These are phyloP conservation scores for Fusarium floridanum DNA, from an alignment of 2,329 filamentous ascomycete species.

Conservation along the genomic window DNA sequence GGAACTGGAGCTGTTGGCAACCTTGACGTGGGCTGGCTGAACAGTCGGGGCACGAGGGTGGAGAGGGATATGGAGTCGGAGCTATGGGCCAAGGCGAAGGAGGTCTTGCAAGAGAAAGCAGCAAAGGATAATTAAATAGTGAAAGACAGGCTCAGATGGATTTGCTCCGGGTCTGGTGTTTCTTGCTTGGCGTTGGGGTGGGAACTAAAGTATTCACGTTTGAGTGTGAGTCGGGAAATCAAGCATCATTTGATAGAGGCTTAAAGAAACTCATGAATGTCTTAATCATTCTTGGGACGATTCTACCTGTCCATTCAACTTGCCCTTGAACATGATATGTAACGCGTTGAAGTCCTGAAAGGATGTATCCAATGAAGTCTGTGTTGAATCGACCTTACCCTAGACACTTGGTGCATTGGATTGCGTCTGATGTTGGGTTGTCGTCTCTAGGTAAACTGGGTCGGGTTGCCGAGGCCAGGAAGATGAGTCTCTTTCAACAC, in stretches of 20 bases:
- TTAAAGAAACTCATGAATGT: no score
- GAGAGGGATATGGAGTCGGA: conserved; percentile 88
- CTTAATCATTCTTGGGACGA: not conserved
- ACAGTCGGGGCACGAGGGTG: conserved; percentile 85
- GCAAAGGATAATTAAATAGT: conserved; percentile 27
- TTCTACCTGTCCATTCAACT: not conserved
- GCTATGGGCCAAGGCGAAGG: conserved; percentile 69
- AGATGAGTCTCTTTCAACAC: not conserved
- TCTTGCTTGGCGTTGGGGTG: conserved; percentile 3
- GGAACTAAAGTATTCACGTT: not conserved
- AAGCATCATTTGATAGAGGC: not conserved
- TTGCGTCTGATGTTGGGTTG: not conserved
- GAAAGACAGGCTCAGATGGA: not conserved
- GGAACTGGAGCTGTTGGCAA: conserved; percentile 68
- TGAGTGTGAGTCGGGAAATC: not conserved
- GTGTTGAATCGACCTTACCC: not conserved
- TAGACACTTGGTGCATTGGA: not conserved
- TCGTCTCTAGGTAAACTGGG: not conserved
- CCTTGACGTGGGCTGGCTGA: conserved; percentile 90
- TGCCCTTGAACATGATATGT: not conserved
- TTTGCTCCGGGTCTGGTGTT: not conserved
- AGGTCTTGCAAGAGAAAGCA: conserved; percentile 52
- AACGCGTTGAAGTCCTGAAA: not conserved
- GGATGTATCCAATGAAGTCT: not conserved
- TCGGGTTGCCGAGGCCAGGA: not conserved